Base-by-base conservation (phyloP, 2,329 filamentous ascomycete genomes). In the Periconia sp. region DNA sequence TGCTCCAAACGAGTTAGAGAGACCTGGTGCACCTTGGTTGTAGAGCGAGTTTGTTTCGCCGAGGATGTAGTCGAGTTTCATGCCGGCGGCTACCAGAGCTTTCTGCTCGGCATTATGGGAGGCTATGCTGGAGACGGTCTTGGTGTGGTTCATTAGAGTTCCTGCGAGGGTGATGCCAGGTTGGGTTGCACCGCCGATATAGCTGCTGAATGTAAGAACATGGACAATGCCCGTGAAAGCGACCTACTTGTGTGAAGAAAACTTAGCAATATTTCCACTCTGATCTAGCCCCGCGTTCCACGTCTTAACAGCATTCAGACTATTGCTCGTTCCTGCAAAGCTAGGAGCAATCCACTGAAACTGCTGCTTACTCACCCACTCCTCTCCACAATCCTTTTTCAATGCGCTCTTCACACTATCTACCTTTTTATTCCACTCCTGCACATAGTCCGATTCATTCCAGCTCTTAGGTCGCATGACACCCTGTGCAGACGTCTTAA, bases 1-100 rank as follows among this genome's bases (percentile, higher is more conserved):
- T 8, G 83, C 83, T 24, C 83, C 84, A 60, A 86, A 87, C 0
- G 80, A 74, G 68, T 86, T 83, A 26, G 81, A 84, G 13, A 86
- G 70, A 0, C 83, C 82, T 0, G 82, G 79, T 5, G 75, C 74
- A 40, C 83, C 84, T 68, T 86, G 72, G 61, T 82, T 80, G 66
- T 80, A 85, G 8, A 86, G 74, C 6, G 79, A 83, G 65, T 86
- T 86, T 36, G 77, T 75, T 68, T 86, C 82, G 47, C 81, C 81
- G 1, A 85, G 70, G 48, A 84, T 79, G 49, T 80, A 80, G 0
- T 80, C 79, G 3, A 78, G 48, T 16, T 50, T 32, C 17, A 61
- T 53, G 22, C 59, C 71, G 3, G 68, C 65, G 12, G 31, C 19
- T 19, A 29, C 26, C 21, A 84, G 73, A 18, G 64, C 52, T 17